Conservation (phyloP, 2,329 filamentous ascomycete genomes). For the Cephalotrichum gorgonifer region DNA sequence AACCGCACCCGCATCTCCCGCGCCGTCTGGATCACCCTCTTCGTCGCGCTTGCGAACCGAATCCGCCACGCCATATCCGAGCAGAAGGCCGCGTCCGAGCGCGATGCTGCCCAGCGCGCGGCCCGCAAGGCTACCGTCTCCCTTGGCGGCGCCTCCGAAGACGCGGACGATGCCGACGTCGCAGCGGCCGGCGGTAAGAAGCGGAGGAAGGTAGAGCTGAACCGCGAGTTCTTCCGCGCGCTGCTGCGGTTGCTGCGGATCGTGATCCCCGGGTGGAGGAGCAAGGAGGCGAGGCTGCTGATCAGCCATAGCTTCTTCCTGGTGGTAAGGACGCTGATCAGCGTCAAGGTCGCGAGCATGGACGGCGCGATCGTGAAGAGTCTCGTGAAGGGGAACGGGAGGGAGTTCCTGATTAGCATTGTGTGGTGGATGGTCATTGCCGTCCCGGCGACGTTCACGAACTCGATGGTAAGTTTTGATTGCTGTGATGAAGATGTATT, state of each 20-base stretch:
- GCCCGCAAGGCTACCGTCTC: slow-evolving; percentile 38
- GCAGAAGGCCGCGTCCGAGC: slow-evolving; percentile 73
- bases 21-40: slow-evolving; percentile 71
- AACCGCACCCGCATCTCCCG: slow-evolving; percentile 77
- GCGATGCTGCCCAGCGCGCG: slow-evolving; percentile 49
- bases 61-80: slow-evolving; percentile 86
- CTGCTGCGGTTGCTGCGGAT: slow-evolving; percentile 71
- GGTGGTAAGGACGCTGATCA: slow-evolving; percentile 82
- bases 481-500: neutral
- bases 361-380: slow-evolving; percentile 90
- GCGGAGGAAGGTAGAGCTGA: slow-evolving; percentile 76
- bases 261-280: slow-evolving; percentile 81
- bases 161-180: slow-evolving; percentile 10
- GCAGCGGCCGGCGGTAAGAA: slow-evolving; percentile 32
- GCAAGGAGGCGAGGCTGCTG: slow-evolving; percentile 76
- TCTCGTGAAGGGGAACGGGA: slow-evolving; percentile 81
- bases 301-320: slow-evolving; percentile 90
- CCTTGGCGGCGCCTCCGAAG: slow-evolving; percentile 17
- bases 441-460: slow-evolving; percentile 92
- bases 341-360: slow-evolving; percentile 90
- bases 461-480: slow-evolving; percentile 73
- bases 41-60: slow-evolving; percentile 72
- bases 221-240: slow-evolving; percentile 70
- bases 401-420: slow-evolving; percentile 77
- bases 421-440: slow-evolving; percentile 99